phyloP scores from a whole-genome alignment of 495 filamentous ascomycete species.

The Margaritispora aquatica region DNA sequence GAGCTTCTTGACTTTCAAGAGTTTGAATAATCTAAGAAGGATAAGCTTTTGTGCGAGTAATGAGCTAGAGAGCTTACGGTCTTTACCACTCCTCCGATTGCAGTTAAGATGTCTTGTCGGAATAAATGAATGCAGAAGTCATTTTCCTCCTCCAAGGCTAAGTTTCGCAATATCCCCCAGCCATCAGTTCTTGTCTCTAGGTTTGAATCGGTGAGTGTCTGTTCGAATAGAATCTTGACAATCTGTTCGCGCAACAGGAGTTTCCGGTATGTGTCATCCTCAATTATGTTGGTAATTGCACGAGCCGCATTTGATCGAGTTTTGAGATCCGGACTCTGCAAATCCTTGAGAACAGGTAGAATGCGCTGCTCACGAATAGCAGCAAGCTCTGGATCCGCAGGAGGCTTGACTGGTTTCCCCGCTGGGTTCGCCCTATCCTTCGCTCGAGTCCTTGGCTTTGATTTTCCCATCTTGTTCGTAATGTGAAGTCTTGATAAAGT shows the following conservation, averaged over 20 bases:
- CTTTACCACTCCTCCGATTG: slow-evolving; percentile 42
- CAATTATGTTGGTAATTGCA: slow-evolving; percentile 51
- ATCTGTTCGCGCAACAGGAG: slow-evolving; percentile 54
- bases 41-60: not conserved
- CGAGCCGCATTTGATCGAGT: slow-evolving; percentile 43
- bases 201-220: slow-evolving; percentile 51
- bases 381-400: slow-evolving; percentile 47
- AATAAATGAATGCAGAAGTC: slow-evolving; percentile 58
- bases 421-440: slow-evolving; percentile 34
- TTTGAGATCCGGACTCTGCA: slow-evolving; percentile 49
- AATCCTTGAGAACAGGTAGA: slow-evolving; percentile 48
- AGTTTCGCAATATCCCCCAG: slow-evolving; percentile 53
- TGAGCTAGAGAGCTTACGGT: slow-evolving; percentile 34
- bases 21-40: slow-evolving; percentile 34
- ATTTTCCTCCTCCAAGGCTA: slow-evolving; percentile 51
- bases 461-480: slow-evolving; percentile 22
- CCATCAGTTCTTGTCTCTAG: slow-evolving; percentile 51
- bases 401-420: slow-evolving; percentile 42
- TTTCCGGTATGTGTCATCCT: slow-evolving; percentile 50
- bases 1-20: slow-evolving; percentile 29
- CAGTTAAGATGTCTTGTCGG: slow-evolving; percentile 48
- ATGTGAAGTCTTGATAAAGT: not conserved
- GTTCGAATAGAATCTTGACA: slow-evolving; percentile 51
- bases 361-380: slow-evolving; percentile 50
- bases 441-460: slow-evolving; percentile 17